These are phyloP conservation scores for Calamus simplicifolius DNA, from an alignment of 176 grass and related monocot species.

Conservation along the genomic window DNA sequence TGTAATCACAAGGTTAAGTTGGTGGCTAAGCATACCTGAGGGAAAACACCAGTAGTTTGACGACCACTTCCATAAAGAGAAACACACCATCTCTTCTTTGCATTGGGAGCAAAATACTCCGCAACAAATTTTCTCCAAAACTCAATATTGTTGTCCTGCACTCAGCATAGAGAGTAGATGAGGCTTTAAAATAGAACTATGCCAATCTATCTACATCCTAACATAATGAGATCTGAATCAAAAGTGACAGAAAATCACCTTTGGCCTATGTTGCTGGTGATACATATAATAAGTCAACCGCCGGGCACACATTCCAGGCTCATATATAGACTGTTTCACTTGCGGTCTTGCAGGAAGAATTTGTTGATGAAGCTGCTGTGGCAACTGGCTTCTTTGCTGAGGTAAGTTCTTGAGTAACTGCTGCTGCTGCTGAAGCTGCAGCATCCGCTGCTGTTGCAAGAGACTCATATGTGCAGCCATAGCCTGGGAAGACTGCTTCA, in stretches of 20 bases:
- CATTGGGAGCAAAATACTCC: conserved; percentile 87
- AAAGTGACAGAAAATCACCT: conserved; percentile 40
- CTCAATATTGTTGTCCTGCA: conserved; percentile 94
- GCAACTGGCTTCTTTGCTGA: conserved; percentile 43
- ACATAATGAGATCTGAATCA: not conserved
- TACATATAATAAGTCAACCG: conserved; percentile 96
- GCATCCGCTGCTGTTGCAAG: conserved; percentile 61
- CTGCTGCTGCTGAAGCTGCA: conserved; percentile 71
- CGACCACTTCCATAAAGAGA: conserved; percentile 92
- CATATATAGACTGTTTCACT: conserved; percentile 42
- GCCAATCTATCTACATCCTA: too few relatives aligned
- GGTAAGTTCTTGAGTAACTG: conserved; percentile 40
- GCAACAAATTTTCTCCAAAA: conserved; percentile 98
- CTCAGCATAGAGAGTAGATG: not conserved
- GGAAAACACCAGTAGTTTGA: conserved; percentile 96
- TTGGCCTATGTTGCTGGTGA: conserved; percentile 85
- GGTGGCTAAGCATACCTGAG: conserved; percentile 49
- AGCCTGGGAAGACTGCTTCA: conserved; percentile 69
- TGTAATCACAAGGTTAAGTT: too few relatives aligned
- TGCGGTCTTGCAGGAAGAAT: conserved; percentile 45
- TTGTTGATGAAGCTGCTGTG: conserved; percentile 65
- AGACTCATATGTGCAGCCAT: conserved; percentile 56
- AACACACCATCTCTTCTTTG: conserved; percentile 98
- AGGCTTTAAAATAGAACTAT: too few relatives aligned
- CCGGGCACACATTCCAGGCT: conserved; percentile 88